Conservation (phyloP, 1,284 basidiomycete species). For the Melampsora americana region DNA sequence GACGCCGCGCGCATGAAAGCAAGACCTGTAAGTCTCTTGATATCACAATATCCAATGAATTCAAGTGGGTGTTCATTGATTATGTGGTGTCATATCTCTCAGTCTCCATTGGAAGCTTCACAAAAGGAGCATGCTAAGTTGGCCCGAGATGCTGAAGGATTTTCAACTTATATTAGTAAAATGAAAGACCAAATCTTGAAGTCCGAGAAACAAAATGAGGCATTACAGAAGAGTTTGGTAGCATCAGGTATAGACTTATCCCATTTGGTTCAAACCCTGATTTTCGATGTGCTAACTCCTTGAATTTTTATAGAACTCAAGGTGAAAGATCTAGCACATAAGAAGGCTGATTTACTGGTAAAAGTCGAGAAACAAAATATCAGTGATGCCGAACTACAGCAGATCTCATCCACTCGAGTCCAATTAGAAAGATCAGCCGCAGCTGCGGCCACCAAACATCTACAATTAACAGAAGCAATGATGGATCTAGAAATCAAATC, state of each 20-base stretch:
- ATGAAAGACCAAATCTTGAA: constrained; percentile 28
- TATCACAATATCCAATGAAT: neutral
- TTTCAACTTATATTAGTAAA: constrained; percentile 24
- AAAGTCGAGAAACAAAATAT: constrained; percentile 78
- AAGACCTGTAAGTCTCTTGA: constrained; percentile 16
- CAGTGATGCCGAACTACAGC: constrained; percentile 73
- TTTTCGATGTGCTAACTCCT: neutral
- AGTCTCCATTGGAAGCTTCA: constrained; percentile 33
- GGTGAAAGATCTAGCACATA: constrained; percentile 11
- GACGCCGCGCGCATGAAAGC: constrained; percentile 3
- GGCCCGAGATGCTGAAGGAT: constrained; percentile 28
- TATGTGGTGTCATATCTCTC: neutral
- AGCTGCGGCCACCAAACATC: constrained; percentile 71
- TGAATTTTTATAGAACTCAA: constrained; percentile 12
- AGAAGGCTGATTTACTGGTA: constrained; percentile 57
- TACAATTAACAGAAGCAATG: constrained; percentile 65
- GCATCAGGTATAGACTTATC: constrained; percentile 3
- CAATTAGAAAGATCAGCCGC: constrained; percentile 65
- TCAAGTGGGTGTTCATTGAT: neutral
- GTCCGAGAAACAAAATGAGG: constrained; percentile 33
- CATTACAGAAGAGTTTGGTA: constrained; percentile 18
- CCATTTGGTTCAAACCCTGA: neutral
- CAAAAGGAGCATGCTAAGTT: constrained; percentile 39
- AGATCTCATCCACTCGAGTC: constrained; percentile 81
- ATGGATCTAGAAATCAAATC: constrained; percentile 74